These are phyloP conservation scores for Actinidia arguta DNA, from an alignment of 179 eudicot species.

Conservation along the genomic window DNA sequence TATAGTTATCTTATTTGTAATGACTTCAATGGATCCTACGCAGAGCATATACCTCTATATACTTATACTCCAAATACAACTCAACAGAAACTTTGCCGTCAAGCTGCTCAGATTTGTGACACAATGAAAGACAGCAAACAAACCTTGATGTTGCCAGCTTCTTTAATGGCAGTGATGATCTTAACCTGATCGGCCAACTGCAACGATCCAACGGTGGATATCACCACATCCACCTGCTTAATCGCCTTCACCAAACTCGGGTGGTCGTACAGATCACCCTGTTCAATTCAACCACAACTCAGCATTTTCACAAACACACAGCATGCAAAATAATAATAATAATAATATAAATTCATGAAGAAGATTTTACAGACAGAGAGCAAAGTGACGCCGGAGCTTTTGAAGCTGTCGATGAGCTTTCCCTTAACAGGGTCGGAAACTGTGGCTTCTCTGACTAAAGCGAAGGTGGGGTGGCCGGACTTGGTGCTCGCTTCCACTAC, in stretches of 20 bases:
- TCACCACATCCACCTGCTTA: conserved; percentile 65
- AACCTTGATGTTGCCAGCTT: conserved; percentile 63
- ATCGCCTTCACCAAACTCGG: conserved; percentile 55
- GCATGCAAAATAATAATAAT: background rate
- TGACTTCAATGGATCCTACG: too few relatives aligned
- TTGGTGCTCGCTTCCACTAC: conserved; percentile 55
- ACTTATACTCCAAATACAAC: too few relatives aligned
- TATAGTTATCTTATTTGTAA: too few relatives aligned
- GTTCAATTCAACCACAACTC: conserved; percentile 12
- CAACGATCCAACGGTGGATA: conserved; percentile 43
- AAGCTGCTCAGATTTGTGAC: too few relatives aligned
- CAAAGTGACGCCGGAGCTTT: conserved; percentile 46
- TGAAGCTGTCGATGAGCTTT: conserved; percentile 43
- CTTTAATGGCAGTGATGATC: conserved; percentile 59
- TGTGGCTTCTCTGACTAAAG: conserved; percentile 43
- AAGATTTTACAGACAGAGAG: conserved; percentile 30
- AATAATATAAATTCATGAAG: background rate
- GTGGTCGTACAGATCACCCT: conserved; percentile 63
- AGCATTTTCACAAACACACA: background rate
- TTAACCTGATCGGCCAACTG: conserved; percentile 50
- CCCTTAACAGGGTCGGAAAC: conserved; percentile 50
- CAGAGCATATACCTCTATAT: too few relatives aligned
- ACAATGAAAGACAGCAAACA: background rate
- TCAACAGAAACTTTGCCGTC: too few relatives aligned
- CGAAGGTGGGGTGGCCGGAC: conserved; percentile 51